Conservation (phyloP, 1,139 yeast genomes). For the Geotrichum macrosporum region DNA sequence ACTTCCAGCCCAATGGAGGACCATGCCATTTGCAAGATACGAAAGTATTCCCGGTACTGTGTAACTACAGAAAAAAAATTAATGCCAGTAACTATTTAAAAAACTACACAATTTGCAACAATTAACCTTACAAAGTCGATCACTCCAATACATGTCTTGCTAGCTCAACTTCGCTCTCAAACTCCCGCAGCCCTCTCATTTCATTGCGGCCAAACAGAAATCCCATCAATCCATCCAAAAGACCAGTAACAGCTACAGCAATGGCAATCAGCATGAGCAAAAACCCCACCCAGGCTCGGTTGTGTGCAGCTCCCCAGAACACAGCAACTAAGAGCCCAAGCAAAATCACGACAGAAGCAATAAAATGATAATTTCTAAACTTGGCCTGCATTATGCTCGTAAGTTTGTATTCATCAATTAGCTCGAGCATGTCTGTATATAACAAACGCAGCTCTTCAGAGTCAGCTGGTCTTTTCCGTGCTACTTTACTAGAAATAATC, state of each 20-base stretch:
- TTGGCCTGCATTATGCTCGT: conserved; percentile 56
- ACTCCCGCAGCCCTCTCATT: conserved; percentile 66
- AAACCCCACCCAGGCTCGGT: conserved; percentile 53
- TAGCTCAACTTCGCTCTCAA: conserved; percentile 39
- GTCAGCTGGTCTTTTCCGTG: conserved; percentile 12
- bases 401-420: conserved; percentile 53
- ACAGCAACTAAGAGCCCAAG: conserved; percentile 54
- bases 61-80: no score
- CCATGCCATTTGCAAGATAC: no score
- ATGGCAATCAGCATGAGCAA: conserved; percentile 48
- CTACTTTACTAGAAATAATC: conserved; percentile 33
- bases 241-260: conserved; percentile 59
- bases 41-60: no score
- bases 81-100: no score
- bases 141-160: conserved; percentile 24
- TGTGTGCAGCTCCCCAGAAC: conserved; percentile 51
- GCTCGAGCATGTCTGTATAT: conserved; percentile 53
- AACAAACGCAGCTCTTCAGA: conserved; percentile 32
- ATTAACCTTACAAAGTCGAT: no score
- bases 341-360: conserved; percentile 49
- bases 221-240: conserved; percentile 73
- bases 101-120: no score
- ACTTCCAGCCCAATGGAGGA: no score
- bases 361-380: conserved; percentile 66
- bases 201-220: conserved; percentile 76